Conservation (phyloP, 352 stramenopile species). For the Pythium brachiatum region DNA sequence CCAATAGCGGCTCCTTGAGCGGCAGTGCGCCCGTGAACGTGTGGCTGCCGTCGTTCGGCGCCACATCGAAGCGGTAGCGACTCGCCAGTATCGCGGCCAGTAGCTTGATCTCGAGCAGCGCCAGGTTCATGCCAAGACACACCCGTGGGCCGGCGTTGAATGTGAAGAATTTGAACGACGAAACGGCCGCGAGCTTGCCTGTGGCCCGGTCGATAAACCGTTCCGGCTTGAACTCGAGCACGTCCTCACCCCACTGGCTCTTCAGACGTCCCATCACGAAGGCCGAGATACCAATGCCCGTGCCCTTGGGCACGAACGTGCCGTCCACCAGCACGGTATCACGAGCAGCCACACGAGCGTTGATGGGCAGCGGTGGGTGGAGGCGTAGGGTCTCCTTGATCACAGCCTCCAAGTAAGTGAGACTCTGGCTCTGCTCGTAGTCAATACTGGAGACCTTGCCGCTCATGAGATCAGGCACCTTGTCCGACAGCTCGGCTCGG, state of each 20-base stretch:
- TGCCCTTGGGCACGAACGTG: constrained; percentile 33
- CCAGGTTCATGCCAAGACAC: constrained; percentile 46
- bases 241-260: constrained; percentile 36
- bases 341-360: constrained; percentile 19
- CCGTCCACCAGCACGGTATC: constrained; percentile 39
- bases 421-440: constrained; percentile 11
- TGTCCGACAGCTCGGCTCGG: constrained; percentile 24
- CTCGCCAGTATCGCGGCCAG: constrained; percentile 31
- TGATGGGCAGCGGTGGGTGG: constrained; percentile 30
- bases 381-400: constrained; percentile 43
- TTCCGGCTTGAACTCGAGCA: constrained; percentile 32
- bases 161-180: constrained; percentile 35
- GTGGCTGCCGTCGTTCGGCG: constrained; percentile 17
- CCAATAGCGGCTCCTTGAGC: constrained; percentile 15
- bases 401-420: constrained; percentile 28
- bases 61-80: constrained; percentile 28
- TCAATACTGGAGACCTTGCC: constrained; percentile 2
- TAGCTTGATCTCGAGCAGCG: constrained; percentile 46
- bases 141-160: constrained; percentile 39
- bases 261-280: constrained; percentile 30
- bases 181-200: constrained; percentile 15
- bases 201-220: constrained; percentile 26
- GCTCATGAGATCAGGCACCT: constrained; percentile 21
- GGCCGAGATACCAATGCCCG: constrained; percentile 21
- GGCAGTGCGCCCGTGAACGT: constrained; percentile 5